Evolutionary conservation across 345 rosid species (phyloP), one percentile per base, ranked within the genome.

Genomic region (Euphorbia lathyris): DNA sequence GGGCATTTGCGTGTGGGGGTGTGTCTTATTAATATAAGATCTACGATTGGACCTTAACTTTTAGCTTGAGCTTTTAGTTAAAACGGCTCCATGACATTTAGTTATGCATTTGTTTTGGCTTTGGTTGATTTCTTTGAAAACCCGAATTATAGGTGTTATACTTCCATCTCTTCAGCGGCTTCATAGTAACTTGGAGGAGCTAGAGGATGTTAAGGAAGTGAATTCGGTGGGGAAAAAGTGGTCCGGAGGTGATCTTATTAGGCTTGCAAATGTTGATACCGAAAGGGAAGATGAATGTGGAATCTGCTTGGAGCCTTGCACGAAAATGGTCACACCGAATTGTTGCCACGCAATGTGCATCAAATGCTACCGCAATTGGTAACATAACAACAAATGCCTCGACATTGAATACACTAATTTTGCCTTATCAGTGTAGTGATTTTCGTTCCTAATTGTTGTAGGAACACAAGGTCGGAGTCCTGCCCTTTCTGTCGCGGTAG

Each of bases 221-320:
- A 72, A 30, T 72, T 64, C 76, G 42, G n/a, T n/a, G n/a, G 71
- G 74, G 22, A 82, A 84, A 78, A 87, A 78, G 81, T 81, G 74
- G 66, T 64, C 73, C 48, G 88, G 86, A 48, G 84, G 79, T 27
- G 87, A 83, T 71, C 72, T 43, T 42, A 3, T n/a, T n/a, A 83
- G 79, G 80, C 60, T 80, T 61, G 53, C 74, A 56, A 83, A 80
- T 72, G 36, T 82, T 30, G 93, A 92, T 76, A 72, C 79, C 43
- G 96, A 92, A 64, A 87, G 97, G 78, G 99, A 95, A 82, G 91
- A 90, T 38, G 99, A 95, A 81, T 95, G 99, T 26, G 99, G 97
- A 65, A 95, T 95, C 66, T 95, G 99, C 86, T 86, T 95, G 73
- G 98, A 88, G 84, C 94, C 96, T 47, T 95, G 98, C 80, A 84